Conservation (phyloP, 1,139 yeast genomes). For the Blastobotrys ciferrii region DNA sequence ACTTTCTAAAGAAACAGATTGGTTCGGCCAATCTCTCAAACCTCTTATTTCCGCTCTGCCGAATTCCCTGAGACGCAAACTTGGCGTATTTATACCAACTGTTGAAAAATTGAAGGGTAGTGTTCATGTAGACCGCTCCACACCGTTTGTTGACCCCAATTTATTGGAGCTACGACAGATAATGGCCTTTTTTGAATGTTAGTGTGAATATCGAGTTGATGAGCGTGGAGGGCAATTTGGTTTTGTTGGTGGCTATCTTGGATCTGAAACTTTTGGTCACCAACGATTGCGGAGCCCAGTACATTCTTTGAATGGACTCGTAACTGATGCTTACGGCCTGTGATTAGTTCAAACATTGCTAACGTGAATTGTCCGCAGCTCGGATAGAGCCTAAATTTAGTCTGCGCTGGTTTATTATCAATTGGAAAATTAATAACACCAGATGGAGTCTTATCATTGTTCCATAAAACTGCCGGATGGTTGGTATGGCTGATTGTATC, state of each 20-base stretch:
- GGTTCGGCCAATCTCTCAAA: too few relatives aligned
- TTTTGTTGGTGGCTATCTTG: slow-evolving; percentile 2
- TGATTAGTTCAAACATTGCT: slow-evolving; percentile 38
- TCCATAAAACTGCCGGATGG: background rate
- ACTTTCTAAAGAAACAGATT: too few relatives aligned
- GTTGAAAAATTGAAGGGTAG: too few relatives aligned
- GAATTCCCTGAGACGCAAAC: too few relatives aligned
- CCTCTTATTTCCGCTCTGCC: too few relatives aligned
- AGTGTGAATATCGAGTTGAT: background rate
- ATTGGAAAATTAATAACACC: slow-evolving; percentile 21
- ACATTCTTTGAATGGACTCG: slow-evolving; percentile 36
- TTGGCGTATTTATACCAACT: too few relatives aligned
- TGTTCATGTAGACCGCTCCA: too few relatives aligned
- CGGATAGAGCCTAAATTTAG: slow-evolving; percentile 18
- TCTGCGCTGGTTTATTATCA: slow-evolving; percentile 21
- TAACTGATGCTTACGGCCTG: slow-evolving; percentile 50
- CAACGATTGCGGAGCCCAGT: slow-evolving; percentile 28
- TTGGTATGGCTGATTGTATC: slow-evolving; percentile 9
- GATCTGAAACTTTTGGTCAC: slow-evolving; percentile 20
- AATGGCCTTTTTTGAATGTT: background rate
- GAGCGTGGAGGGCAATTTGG: slow-evolving; percentile 15
- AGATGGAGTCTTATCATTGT: slow-evolving; percentile 11
- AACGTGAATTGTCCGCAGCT: slow-evolving; percentile 19
- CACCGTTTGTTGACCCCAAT: background rate
- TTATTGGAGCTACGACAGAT: background rate